These are phyloP conservation scores for Gynostemma pentaphyllum DNA, from an alignment of 306 rosid species.

Conservation along the genomic window DNA sequence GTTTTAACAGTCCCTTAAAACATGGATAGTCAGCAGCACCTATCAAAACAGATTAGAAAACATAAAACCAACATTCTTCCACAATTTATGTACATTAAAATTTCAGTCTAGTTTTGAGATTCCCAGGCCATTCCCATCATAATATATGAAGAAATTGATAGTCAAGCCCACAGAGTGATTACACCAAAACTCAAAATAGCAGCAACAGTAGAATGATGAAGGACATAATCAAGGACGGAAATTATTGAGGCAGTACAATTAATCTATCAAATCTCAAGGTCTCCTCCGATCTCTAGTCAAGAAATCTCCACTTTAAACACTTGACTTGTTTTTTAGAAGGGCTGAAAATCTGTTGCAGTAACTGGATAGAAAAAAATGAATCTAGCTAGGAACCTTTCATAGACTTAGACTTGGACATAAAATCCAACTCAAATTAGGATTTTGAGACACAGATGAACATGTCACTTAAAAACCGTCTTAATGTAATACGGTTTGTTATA, in stretches of 20 bases:
- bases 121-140: background rate
- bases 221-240: background rate
- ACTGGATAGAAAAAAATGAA: background rate
- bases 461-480: too few species aligned
- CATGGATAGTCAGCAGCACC: constrained; percentile 90
- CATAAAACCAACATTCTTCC: constrained; percentile 8
- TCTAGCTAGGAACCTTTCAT: background rate
- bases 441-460: background rate
- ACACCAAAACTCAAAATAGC: too few species aligned
- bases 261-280: background rate
- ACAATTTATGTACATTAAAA: background rate
- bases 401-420: background rate
- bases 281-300: background rate
- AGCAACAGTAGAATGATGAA: background rate
- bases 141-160: background rate
- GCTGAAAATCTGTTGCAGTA: background rate
- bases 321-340: background rate
- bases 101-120: background rate
- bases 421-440: background rate
- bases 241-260: background rate
- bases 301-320: background rate
- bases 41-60: constrained; percentile 20
- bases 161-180: background rate
- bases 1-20: constrained; percentile 84
- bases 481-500: too few species aligned